phyloP scores from a whole-genome alignment of 306 rosid species.

The Aeschynomene evenia region DNA sequence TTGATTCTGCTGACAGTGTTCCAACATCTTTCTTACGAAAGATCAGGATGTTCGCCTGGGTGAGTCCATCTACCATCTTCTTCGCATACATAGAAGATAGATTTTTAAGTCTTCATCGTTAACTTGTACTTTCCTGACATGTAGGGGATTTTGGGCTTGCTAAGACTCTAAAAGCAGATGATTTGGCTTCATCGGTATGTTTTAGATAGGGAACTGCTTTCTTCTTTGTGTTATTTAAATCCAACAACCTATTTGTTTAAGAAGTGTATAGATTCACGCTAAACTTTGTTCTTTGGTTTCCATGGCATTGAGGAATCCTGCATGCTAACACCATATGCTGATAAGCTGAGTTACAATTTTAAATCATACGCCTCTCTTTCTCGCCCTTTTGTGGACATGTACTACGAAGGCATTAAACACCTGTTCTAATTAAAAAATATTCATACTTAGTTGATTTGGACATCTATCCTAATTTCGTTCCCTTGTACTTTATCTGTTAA shows the following conservation, averaged over 20 bases:
- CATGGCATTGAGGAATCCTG: not conserved
- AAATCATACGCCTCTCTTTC: not conserved
- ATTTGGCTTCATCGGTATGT: conserved; percentile 97
- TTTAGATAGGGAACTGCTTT: conserved; percentile 24
- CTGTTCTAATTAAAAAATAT: not conserved
- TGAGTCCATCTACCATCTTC: conserved; percentile 41
- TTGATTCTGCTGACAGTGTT: conserved; percentile 63
- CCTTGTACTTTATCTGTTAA: not conserved
- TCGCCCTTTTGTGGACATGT: not conserved
- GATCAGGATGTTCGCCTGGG: conserved; percentile 98
- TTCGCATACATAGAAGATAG: conserved; percentile 21
- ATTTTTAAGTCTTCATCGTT: conserved; percentile 24
- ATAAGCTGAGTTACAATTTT: not conserved
- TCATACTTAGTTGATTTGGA: not conserved
- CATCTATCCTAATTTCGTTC: not conserved
- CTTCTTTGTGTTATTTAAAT: not conserved
- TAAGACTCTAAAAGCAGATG: conserved; percentile 93
- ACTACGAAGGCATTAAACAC: not conserved
- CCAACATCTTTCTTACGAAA: conserved; percentile 96
- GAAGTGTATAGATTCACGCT: not conserved
- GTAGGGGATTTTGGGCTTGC: conserved; percentile 98
- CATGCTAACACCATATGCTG: not conserved
- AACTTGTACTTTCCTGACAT: conserved; percentile 31
- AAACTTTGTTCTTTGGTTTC: not conserved
- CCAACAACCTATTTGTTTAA: not conserved